Conservation (phyloP, 2,329 filamentous ascomycete genomes). For the Celoporthe dispersa region DNA sequence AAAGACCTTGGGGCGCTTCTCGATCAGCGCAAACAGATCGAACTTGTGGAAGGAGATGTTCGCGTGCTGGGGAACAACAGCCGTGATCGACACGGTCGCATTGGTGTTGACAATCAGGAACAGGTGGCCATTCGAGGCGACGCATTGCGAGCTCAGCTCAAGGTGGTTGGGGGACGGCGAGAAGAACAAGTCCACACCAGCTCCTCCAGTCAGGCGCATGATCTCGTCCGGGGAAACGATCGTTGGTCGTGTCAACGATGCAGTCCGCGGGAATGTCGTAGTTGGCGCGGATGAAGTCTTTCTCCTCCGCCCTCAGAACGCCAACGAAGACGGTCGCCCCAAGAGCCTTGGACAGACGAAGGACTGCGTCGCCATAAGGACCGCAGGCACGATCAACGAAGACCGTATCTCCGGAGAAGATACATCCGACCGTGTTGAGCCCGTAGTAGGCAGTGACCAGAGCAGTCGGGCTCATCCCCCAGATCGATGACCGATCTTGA, state of each 20-base stretch:
- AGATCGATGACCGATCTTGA: slow-evolving; percentile 33
- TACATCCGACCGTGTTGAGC: slow-evolving; percentile 39
- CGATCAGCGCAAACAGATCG: slow-evolving; percentile 30
- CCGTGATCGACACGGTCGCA: background rate
- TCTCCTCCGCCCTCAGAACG: slow-evolving; percentile 43
- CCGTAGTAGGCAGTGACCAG: slow-evolving; percentile 49
- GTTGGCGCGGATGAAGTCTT: slow-evolving; percentile 38
- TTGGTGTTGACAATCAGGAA: slow-evolving; percentile 23
- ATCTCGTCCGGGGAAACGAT: slow-evolving; percentile 34
- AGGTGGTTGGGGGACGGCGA: slow-evolving; percentile 47
- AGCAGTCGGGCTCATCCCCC: slow-evolving; percentile 42
- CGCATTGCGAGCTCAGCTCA: slow-evolving; percentile 40
- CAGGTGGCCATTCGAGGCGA: slow-evolving; percentile 33
- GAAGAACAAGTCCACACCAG: slow-evolving; percentile 50
- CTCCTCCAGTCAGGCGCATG: slow-evolving; percentile 37
- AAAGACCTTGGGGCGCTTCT: slow-evolving; percentile 23
- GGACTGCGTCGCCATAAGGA: slow-evolving; percentile 48
- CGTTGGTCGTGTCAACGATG: slow-evolving; percentile 40
- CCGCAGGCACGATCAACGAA: slow-evolving; percentile 52
- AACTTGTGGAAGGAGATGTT: slow-evolving; percentile 34
- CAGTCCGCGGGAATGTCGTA: slow-evolving; percentile 41
- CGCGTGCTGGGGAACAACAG: slow-evolving; percentile 13
- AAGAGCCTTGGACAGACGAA: slow-evolving; percentile 44
- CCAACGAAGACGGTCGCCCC: slow-evolving; percentile 50
- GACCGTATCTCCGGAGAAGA: slow-evolving; percentile 39